Evolutionary conservation across 2,329 filamentous ascomycete species (phyloP), one percentile per base, ranked within the genome.

Genomic region (Hortaea werneckii): DNA sequence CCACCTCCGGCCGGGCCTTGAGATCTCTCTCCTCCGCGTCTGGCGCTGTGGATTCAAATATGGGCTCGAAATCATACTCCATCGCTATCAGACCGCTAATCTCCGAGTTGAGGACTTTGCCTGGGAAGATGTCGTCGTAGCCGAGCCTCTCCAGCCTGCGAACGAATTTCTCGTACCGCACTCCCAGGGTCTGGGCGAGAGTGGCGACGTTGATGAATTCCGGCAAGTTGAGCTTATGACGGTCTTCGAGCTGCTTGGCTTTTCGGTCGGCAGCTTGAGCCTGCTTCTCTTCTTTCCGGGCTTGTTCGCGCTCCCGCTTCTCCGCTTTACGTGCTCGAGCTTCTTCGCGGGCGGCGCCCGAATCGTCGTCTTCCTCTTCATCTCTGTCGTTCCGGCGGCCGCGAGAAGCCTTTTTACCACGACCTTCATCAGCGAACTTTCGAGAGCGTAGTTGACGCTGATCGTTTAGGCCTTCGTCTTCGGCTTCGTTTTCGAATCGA

Each of bases 201-300:
- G 89, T 87, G 7, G 79, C 76, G n/a, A 95, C 82, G 57, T 80
- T 92, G 65, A 98, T 94, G 57, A 87, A 94, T 60, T 95, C 87
- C 0, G 94, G 94, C 26, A 98, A 71, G 44, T 83, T 78, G 40
- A 98, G 53, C 48, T 7, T 48, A 50, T 38, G 20, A 5, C 53
- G 54, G 6, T 55, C 48, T 35, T 45, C 51, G 40, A 53, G 45
- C 11, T 55, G 48, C 11, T 50, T 47, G n/a, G 54, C 50, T 8
- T 56, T 52, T 29, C 54, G 55, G 28, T 54, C 50, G 8, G 28
- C 55, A 35, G 42, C 46, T 12, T 46, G 48, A 5, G 30, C 44
- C 12, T 37, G 11, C 34, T 42, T 49, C 48, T 49, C 52, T 6
- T 29, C 28, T 27, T 38, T 28, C 8, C 20, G 29, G 2, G 34